Evolutionary conservation across 495 filamentous ascomycete genomes (phyloP).

Genomic region (Podospora didyma): DNA sequence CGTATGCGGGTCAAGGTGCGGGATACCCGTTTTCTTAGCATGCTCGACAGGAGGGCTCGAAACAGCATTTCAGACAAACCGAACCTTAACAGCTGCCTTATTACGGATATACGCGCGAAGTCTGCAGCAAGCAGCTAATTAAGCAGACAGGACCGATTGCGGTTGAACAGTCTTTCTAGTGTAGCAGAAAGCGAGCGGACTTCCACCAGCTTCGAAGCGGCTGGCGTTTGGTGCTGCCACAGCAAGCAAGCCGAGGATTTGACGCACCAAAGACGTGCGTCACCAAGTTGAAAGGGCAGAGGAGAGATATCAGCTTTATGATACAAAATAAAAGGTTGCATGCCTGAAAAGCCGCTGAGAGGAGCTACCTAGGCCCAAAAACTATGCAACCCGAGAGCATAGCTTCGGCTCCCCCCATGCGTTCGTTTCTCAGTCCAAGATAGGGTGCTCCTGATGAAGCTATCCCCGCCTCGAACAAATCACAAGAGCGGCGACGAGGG

Average conservation of each 20-base stretch:
- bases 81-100: slow-evolving; percentile 12
- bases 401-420: not conserved
- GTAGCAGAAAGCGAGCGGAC: too few relatives aligned
- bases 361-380: too few relatives aligned
- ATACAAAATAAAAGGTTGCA: too few relatives aligned
- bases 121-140: too few relatives aligned
- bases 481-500: slow-evolving; percentile 24
- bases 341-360: too few relatives aligned
- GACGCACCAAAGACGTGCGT: too few relatives aligned
- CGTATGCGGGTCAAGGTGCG: slow-evolving; percentile 6
- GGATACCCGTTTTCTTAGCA: not conserved
- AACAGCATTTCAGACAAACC: slow-evolving; percentile 15
- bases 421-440: not conserved
- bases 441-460: slow-evolving; percentile 6
- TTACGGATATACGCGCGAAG: not conserved
- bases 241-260: too few relatives aligned
- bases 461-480: slow-evolving; percentile 6
- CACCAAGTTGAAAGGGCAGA: too few relatives aligned
- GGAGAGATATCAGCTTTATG: too few relatives aligned
- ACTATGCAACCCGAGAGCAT: not conserved
- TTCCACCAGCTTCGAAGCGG: too few relatives aligned
- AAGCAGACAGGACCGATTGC: not conserved
- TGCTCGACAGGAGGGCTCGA: slow-evolving; percentile 8
- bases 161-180: too few relatives aligned
- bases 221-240: too few relatives aligned